phyloP scores from a whole-genome alignment of 257 asterid species.

The Haberlea rhodopensis region DNA sequence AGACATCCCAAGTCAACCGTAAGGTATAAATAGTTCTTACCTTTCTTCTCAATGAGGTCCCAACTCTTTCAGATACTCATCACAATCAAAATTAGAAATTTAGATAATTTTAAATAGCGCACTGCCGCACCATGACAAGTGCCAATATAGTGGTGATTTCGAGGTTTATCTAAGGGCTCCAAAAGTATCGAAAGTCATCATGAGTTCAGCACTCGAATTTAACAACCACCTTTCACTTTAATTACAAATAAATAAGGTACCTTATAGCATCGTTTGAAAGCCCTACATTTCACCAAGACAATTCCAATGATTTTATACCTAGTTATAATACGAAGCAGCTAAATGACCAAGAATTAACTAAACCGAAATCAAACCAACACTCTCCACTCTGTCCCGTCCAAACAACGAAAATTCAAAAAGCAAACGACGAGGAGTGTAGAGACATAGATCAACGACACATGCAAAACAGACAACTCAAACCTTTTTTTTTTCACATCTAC shows the following conservation, averaged over 20 bases:
- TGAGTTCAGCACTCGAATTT: not conserved
- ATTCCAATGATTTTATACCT: not conserved
- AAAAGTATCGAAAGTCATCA: not conserved
- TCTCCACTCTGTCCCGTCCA: not conserved
- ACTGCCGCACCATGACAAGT: slow-evolving; percentile 16
- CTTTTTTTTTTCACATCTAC: not conserved
- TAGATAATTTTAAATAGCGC: not conserved
- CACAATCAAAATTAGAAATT: not conserved
- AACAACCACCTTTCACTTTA: slow-evolving; percentile 7
- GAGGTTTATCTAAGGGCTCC: not conserved
- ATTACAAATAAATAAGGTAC: slow-evolving; percentile 3
- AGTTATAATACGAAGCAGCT: not conserved
- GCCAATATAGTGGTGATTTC: not conserved
- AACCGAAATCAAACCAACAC: slow-evolving; percentile 12
- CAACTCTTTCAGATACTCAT: slow-evolving; percentile 14
- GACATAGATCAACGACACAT: slow-evolving; percentile 3
- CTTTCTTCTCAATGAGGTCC: not conserved
- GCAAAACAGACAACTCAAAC: slow-evolving; percentile 13
- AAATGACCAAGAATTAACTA: not conserved
- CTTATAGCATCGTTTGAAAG: not conserved
- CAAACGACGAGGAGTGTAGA: no score
- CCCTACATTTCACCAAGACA: not conserved
- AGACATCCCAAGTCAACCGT: slow-evolving; percentile 18
- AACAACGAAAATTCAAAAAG: not conserved
- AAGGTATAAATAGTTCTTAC: not conserved